A percentile compares a stretch with the other conserved stretches of the same genome.
Conservation (phyloP, 441 rosid genomes). For the Eutrema salsugineum region DNA sequence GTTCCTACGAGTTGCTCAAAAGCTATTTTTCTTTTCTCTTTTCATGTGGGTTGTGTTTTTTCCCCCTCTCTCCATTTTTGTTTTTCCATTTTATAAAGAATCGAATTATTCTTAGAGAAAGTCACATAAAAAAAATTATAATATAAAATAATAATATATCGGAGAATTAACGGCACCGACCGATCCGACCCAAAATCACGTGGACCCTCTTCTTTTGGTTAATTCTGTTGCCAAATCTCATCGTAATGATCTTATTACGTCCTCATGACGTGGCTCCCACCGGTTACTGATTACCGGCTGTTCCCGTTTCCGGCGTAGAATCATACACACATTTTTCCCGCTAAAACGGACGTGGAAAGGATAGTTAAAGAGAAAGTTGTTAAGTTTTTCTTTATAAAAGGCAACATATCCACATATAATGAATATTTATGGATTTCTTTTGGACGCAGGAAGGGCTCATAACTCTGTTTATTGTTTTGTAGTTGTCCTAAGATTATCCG, state of each 20-base stretch:
- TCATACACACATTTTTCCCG: slow-evolving; percentile 41
- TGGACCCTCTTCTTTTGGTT: slow-evolving; percentile 21
- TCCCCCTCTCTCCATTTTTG: no score
- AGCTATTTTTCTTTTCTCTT: slow-evolving; percentile 14
- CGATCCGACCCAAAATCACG: slow-evolving; percentile 15
- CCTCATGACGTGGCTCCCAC: slow-evolving; percentile 36
- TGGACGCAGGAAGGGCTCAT: slow-evolving; percentile 6
- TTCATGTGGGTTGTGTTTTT: slow-evolving; percentile 11
- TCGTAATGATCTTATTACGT: slow-evolving; percentile 31
- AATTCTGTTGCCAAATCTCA: background rate
- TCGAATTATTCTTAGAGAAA: slow-evolving; percentile 16
- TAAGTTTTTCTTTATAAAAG: no score
- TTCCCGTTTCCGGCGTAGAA: slow-evolving; percentile 40
- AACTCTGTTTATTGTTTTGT: background rate
- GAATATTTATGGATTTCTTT: background rate
- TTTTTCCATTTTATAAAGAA: no score
- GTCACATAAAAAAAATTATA: background rate
- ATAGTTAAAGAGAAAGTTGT: no score
- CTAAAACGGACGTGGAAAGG: slow-evolving; percentile 19
- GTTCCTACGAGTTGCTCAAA: slow-evolving; percentile 31
- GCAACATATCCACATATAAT: no score
- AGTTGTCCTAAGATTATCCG: slow-evolving; percentile 7
- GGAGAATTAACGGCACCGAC: slow-evolving; percentile 13
- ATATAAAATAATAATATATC: background rate
- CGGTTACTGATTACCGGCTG: slow-evolving; percentile 11